These are phyloP conservation scores for Papilionanthe hybrid DNA, from an alignment of 116 monocot genomes.

Conservation along the genomic window DNA sequence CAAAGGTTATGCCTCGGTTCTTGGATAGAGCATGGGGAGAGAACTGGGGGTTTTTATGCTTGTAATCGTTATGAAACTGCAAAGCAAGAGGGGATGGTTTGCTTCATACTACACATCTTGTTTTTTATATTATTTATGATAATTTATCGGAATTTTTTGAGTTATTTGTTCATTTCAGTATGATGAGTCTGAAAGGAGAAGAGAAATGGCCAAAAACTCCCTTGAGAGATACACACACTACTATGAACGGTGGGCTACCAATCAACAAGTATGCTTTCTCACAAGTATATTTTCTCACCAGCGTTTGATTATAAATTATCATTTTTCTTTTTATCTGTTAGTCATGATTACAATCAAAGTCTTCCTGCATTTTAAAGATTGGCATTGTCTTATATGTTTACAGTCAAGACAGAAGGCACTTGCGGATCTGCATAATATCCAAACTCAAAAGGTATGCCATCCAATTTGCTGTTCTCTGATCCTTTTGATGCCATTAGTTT, in stretches of 20 bases:
- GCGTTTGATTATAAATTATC: background rate
- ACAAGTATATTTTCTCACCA: background rate
- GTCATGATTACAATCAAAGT: background rate
- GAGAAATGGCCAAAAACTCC: conserved; percentile 99
- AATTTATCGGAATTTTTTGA: background rate
- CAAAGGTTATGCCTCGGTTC: conserved; percentile 86
- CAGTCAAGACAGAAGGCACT: conserved; percentile 99
- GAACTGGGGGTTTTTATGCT: conserved; percentile 98
- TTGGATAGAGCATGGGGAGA: conserved; percentile 95
- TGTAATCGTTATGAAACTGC: conserved; percentile 93
- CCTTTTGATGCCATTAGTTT: background rate
- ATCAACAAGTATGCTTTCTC: conserved; percentile 67
- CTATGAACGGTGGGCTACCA: conserved; percentile 99
- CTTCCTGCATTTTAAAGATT: conserved; percentile 5
- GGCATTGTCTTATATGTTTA: background rate
- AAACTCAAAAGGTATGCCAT: conserved; percentile 66
- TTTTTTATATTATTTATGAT: background rate
- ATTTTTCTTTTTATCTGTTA: background rate
- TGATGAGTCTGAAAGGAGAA: conserved; percentile 98
- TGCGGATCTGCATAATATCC: conserved; percentile 78
- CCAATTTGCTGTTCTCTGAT: background rate
- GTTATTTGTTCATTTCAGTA: conserved; percentile 53
- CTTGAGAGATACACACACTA: conserved; percentile 99
- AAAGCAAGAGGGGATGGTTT: conserved; percentile 83
- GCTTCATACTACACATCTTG: conserved; percentile 8